Evolutionary conservation across 2,329 filamentous ascomycete genomes (phyloP), one percentile per base, ranked within the genome.

Genomic region (Orbilia oligospora): DNA sequence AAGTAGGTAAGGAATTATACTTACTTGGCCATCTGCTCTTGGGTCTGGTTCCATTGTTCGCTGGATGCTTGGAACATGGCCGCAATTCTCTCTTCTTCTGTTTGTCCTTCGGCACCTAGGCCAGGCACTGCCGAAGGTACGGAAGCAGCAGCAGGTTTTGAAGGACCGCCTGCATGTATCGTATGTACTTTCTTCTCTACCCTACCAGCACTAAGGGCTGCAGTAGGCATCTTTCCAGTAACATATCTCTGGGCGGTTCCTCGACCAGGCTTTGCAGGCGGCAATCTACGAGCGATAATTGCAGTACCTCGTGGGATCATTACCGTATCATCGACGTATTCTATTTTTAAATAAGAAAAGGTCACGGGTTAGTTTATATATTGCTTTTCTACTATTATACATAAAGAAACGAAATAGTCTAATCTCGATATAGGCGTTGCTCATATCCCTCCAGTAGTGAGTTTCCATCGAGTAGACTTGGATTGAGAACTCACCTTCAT

Each of bases 291-390:
- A 48, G 94, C 96, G 81, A 97, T 91, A 72, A 99, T 94, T 0
- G 94, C 97, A 1, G 94, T 97, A 18, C 96, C 97, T 82, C 96
- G 92, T 53, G 95, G 93, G 67, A 99, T 97, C 82, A 97, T 94
- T n/a, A 92, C 93, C 0, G 96, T 98, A 84, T 99, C 96, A 87
- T 99, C 96, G 82, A 97, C 93, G 83, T 98, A 98, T 86, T 97
- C 96, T 97, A 83, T 16, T 48, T 75, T 33, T 30, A 30, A 6
- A 46, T 36, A 44, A 46, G 69, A 6, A 24, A 46, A 53, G 30
- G 36, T 20, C 44, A 68, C 22, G 10, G 36, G 63, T 69, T 61
- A 63, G 63, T 46, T 63, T 61, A 24, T 61, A 61, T 61, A 61
- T 61, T 61, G 36, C 36, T 44, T 44, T 41, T 41, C 36, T 61